A percentile compares a stretch with the other conserved stretches of the same genome.
phyloP scores from a whole-genome alignment of 1,139 yeast species.

The Saccharomyces hybrid region DNA sequence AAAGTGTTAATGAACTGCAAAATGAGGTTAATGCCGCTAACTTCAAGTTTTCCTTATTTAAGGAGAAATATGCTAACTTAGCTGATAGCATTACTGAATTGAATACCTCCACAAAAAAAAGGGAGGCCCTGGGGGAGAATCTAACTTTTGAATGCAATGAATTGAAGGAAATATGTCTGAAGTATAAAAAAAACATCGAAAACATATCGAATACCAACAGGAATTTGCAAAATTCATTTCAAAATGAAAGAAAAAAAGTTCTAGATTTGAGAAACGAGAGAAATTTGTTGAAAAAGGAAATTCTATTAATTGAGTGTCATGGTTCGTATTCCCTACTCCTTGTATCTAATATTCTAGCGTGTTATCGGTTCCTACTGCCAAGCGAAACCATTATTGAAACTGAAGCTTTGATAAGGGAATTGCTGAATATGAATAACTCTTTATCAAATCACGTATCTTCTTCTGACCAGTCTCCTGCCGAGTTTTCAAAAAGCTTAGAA shows the following conservation, averaged over 20 bases:
- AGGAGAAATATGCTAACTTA: neutral
- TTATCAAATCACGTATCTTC: neutral
- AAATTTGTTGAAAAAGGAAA: neutral
- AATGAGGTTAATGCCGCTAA: slow-evolving; percentile 4
- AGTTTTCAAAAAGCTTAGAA: slow-evolving; percentile 3
- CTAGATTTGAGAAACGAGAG: neutral
- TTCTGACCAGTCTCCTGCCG: neutral
- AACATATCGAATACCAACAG: neutral
- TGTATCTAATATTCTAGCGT: neutral
- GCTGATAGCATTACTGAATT: neutral
- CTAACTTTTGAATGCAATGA: neutral
- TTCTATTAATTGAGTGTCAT: neutral
- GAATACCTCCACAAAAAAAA: neutral
- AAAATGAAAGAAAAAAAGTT: neutral
- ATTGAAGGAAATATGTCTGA: neutral
- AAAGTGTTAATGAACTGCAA: neutral
- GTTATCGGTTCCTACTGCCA: neutral
- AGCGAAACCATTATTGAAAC: neutral
- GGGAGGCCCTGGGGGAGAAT: neutral
- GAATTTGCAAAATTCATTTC: neutral
- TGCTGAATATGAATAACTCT: neutral
- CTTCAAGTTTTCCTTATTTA: slow-evolving; percentile 2
- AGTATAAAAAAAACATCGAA: neutral
- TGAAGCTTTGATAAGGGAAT: neutral
- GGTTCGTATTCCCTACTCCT: neutral